These are phyloP conservation scores for Centrapalus pauciflorus DNA, from an alignment of 129 eudicot species.

Conservation along the genomic window DNA sequence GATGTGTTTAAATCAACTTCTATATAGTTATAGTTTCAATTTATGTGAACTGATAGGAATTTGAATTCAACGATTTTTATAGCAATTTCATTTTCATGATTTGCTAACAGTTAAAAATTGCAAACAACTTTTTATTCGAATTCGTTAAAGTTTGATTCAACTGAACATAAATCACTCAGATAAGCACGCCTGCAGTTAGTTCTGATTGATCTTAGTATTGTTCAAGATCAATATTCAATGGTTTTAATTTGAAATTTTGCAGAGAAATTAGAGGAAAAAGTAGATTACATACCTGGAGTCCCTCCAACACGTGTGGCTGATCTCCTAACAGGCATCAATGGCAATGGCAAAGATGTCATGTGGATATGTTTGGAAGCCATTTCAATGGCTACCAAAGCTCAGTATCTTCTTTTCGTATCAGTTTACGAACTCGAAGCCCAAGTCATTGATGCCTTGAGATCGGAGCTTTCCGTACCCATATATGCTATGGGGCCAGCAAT, in stretches of 20 bases:
- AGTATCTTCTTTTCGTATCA: conserved; percentile 35
- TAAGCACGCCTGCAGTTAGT: too few species aligned
- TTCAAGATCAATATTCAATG: not conserved
- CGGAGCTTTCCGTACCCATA: conserved; percentile 27
- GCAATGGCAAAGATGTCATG: conserved; percentile 30
- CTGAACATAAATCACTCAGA: too few species aligned
- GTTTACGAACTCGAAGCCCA: conserved; percentile 49
- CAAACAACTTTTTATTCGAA: too few species aligned
- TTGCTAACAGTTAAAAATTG: too few species aligned
- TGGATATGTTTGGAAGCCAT: conserved; percentile 10
- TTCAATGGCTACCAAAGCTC: conserved; percentile 31
- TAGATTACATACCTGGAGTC: conserved; percentile 55
- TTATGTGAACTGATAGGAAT: too few species aligned
- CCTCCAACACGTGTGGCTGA: conserved; percentile 48
- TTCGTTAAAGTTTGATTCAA: too few species aligned
- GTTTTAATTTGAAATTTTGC: not conserved
- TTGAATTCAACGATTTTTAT: too few species aligned
- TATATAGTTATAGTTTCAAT: too few species aligned
- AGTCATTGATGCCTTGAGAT: conserved; percentile 35
- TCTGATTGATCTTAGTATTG: too few species aligned
- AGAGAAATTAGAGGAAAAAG: conserved; percentile 42
- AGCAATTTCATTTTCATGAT: too few species aligned
- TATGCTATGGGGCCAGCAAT: conserved; percentile 59
- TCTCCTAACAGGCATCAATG: conserved; percentile 35
- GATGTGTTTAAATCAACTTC: too few species aligned